Conservation (phyloP, 78 protist species). For the Speleostelium caveatum region DNA sequence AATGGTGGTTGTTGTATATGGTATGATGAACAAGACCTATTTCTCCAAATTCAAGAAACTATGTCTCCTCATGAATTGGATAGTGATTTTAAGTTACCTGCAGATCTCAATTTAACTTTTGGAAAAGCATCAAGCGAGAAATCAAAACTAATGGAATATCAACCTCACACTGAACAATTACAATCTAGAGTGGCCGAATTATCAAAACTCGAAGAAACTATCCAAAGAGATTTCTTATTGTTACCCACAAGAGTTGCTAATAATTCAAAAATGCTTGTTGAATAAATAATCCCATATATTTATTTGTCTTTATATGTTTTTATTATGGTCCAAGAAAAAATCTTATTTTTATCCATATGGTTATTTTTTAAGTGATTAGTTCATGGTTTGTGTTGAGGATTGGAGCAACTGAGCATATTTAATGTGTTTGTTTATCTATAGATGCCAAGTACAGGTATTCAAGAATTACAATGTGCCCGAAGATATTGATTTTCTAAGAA, state of each 20-base stretch:
- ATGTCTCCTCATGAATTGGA: slow-evolving; percentile 35
- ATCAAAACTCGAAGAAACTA: slow-evolving; percentile 46
- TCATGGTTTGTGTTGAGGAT: too few species aligned
- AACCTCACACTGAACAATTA: slow-evolving; percentile 68
- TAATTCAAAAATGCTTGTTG: too few species aligned
- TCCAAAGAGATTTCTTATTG: slow-evolving; percentile 49
- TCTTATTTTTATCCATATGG: too few species aligned
- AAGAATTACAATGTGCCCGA: too few species aligned
- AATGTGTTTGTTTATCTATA: too few species aligned
- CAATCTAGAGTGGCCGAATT: slow-evolving; percentile 28
- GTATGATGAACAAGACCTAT: slow-evolving; percentile 86
- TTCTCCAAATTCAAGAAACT: slow-evolving; percentile 12
- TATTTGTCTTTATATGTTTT: too few species aligned
- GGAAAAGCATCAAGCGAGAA: background rate
- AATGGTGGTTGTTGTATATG: slow-evolving; percentile 90
- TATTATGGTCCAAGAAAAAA: too few species aligned
- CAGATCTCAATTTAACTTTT: background rate
- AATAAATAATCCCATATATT: too few species aligned
- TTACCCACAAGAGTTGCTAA: slow-evolving; percentile 10
- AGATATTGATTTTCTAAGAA: too few species aligned
- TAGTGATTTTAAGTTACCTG: slow-evolving; percentile 12
- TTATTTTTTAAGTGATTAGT: too few species aligned
- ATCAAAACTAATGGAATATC: background rate
- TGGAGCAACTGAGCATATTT: too few species aligned
- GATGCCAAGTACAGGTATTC: too few species aligned